Conservation (phyloP, 2,329 filamentous ascomycete genomes). For the Aaosphaeria arxii region DNA sequence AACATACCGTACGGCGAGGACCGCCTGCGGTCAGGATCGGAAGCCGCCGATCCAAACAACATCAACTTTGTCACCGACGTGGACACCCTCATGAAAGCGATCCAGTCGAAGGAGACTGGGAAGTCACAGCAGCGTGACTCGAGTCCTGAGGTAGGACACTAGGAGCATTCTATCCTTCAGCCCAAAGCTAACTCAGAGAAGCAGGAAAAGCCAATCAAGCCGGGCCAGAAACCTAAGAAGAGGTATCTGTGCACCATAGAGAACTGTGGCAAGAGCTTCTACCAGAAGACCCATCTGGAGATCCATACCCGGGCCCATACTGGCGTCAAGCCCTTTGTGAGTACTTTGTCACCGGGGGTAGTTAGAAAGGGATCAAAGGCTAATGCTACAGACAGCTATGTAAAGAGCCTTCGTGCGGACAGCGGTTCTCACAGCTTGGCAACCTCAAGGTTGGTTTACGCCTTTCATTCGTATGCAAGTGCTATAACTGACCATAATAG, state of each 20-base stretch:
- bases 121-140: constrained; percentile 7
- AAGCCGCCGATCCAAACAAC: constrained; percentile 40
- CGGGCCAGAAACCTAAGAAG: constrained; percentile 52
- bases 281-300: constrained; percentile 88
- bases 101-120: constrained; percentile 64
- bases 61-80: constrained; percentile 75
- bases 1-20: constrained; percentile 27
- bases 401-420: constrained; percentile 68
- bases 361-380: background rate
- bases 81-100: constrained; percentile 83
- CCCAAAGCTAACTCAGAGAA: too few relatives aligned
- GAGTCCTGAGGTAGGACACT: too few relatives aligned
- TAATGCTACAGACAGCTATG: constrained; percentile 52
- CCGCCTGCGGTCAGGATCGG: constrained; percentile 47
- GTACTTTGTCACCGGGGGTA: constrained; percentile 27
- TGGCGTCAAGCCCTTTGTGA: constrained; percentile 84
- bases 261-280: constrained; percentile 77
- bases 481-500: constrained; percentile 39
- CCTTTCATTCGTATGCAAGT: background rate
- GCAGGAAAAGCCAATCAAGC: constrained; percentile 14
- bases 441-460: constrained; percentile 72
- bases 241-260: constrained; percentile 71
- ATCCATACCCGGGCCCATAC: constrained; percentile 88
- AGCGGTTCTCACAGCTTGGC: constrained; percentile 83
- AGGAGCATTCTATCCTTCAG: too few relatives aligned